Base-by-base conservation (phyloP, 768 basidiomycete genomes). In the Hemileccinum impolitum region DNA sequence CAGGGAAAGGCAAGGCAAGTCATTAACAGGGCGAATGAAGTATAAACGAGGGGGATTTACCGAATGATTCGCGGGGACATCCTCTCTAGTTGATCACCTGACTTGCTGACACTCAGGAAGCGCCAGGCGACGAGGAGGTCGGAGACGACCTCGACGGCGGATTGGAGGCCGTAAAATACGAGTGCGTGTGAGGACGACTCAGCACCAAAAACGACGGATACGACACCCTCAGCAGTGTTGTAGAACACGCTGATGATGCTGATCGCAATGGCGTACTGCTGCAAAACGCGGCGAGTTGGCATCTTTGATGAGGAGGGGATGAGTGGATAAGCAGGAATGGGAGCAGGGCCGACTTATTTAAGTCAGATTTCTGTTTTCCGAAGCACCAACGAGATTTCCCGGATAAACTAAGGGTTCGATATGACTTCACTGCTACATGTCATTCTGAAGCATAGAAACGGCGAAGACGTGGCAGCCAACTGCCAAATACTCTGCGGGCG, bases 121-220 rank as follows among this genome's bases (percentile, higher is more conserved):
- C 75, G 62, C 75, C 76, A 78, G 11, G 74, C 52, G 21, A 77
- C 76, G 13, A 77, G 63, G 39, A 61, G 25, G 4, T 75, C 67
- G 17, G 76, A 77, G 43, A 72, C 59, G 30, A 77, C 75, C 50
- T 77, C 76, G 34, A 76, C 72, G 4, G 57, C 73, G 0, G 76
- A 77, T 37, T 77, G 77, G 14, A 78, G 67, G 1, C 77, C 76
- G 40, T 73, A 78, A 61, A 77, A 77, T 23, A 77, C 61, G 35
- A 77, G 69, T 7, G 77, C 68, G 5, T 62, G 67, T 1, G 76
- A 77, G 3, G 68, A 65, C 11, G 74, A 71, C 28, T 76, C 75
- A 44, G 69, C 64, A 1, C 77, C 76, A 43, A 77, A 73, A 17
- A 70, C 60, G 31, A 77, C 64, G 7, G 76, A 76, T 14, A 77